phyloP scores from a whole-genome alignment of 2,329 filamentous ascomycete species.

The Cladosporium velox region DNA sequence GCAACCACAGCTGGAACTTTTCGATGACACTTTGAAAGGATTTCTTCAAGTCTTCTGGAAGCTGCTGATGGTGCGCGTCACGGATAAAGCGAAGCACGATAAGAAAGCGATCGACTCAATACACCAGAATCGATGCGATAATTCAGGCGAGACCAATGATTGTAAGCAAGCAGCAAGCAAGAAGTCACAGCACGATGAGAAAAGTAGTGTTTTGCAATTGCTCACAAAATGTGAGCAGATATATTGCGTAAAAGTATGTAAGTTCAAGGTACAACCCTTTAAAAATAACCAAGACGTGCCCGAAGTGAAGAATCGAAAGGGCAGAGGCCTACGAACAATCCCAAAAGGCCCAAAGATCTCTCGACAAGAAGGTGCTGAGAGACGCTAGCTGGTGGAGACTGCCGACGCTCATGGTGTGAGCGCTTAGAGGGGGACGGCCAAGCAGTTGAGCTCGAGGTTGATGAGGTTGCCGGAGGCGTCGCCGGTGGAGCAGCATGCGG shows the following conservation, averaged over 20 bases:
- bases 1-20: background rate
- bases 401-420: background rate
- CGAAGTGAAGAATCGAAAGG: conserved; percentile 14
- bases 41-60: background rate
- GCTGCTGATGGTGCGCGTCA: background rate
- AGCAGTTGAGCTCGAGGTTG: conserved; percentile 22
- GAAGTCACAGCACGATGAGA: background rate
- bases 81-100: background rate
- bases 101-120: background rate
- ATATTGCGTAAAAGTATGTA: conserved; percentile 16
- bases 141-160: background rate
- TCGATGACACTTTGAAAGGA: background rate
- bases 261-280: conserved; percentile 18
- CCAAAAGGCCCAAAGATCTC: conserved; percentile 15
- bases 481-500: conserved; percentile 18
- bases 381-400: conserved; percentile 4
- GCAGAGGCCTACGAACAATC: conserved; percentile 16
- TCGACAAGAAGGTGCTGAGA: background rate
- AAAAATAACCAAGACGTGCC: conserved; percentile 13
- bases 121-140: background rate
- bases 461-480: conserved; percentile 18
- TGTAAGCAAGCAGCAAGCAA: background rate
- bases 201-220: conserved; percentile 8
- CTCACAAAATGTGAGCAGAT: background rate
- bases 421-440: conserved; percentile 18